Evolutionary conservation across 2,329 filamentous ascomycete species (phyloP), one percentile per base, ranked within the genome.

Genomic region (Rutstroemia sydowiana): DNA sequence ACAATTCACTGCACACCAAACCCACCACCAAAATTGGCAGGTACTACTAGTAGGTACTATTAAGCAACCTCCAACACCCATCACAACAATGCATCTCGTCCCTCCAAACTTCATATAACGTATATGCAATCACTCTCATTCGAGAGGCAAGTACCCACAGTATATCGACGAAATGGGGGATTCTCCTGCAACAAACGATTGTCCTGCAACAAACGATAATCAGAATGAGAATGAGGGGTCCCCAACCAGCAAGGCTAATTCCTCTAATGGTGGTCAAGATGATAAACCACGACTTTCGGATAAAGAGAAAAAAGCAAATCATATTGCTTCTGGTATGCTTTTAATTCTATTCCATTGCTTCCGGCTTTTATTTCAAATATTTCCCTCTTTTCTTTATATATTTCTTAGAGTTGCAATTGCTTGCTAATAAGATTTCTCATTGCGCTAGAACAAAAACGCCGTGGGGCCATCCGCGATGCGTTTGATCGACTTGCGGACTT

Each of bases 281-380:
- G 78, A 82, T 56, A 82, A 84, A 59, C 78, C 83, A 34, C 77
- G 83, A 56, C 71, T 88, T 55, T 82, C 81, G 43, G 82, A 86
- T 59, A 74, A 80, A 55, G 81, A 87, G 64, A 87, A 87, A 74
- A 86, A 86, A 66, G 79, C 78, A 62, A 87, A 88, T 64, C 84
- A 87, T 69, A 87, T 87, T 60, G 78, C 79, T 21, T 85, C 82
- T 4, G 65, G 65, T 67, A 59, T 20, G 37, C n/a, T 32, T 31
- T 49, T 13, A 2, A n/a, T 34, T 32, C 26, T 48, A 14, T 28
- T 16, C 34, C 20, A 34, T 26, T 16, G 14, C 42, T 43, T 34
- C 37, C 28, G 8, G 20, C 36, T 51, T 31, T 31, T 49, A 21
- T 14, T 13, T 47, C 18, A n/a, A n/a, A 42, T 26, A n/a, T 48